Evolutionary conservation across 2,329 filamentous ascomycete genomes (phyloP).

Genomic region (Aspergillus fumigatus): DNA sequence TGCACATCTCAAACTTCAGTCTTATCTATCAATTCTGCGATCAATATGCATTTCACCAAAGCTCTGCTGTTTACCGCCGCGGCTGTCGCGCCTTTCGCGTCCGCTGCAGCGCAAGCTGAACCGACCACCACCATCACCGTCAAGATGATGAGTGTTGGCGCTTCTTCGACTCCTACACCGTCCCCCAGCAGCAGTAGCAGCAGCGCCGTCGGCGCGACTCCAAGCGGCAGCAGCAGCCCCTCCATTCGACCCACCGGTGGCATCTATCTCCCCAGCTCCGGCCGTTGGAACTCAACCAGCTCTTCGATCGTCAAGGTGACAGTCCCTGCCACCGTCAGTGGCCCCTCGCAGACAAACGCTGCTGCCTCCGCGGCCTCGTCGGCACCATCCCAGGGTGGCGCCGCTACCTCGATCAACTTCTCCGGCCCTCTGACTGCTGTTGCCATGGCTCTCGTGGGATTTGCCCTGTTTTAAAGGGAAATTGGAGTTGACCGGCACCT

Average conservation of each 20-base stretch:
- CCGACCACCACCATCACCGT: conserved; percentile 24
- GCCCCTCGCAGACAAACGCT: conserved; percentile 3
- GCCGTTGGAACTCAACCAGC: conserved; percentile 9
- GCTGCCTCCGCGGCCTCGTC: conserved; percentile 11
- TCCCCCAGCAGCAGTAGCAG: not conserved
- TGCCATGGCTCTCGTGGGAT: conserved; percentile 27
- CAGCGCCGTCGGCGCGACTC: conserved; percentile 2
- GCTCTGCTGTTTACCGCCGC: conserved; percentile 25
- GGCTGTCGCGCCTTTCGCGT: conserved; percentile 25
- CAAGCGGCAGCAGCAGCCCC: not conserved
- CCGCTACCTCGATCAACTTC: conserved; percentile 20
- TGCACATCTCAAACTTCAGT: not conserved
- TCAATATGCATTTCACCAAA: conserved; percentile 33
- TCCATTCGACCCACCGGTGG: conserved; percentile 6
- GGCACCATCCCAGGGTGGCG: conserved; percentile 13
- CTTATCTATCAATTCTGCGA: conserved; percentile 4
- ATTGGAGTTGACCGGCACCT: not conserved
- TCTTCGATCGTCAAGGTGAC: conserved; percentile 19
- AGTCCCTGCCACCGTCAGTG: conserved; percentile 5
- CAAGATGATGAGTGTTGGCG: conserved; percentile 15
- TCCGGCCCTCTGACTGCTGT: conserved; percentile 27
- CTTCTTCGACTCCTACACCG: conserved; percentile 9
- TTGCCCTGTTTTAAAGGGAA: conserved; percentile 28
- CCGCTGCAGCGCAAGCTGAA: conserved; percentile 21
- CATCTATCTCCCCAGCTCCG: conserved; percentile 9